These are phyloP conservation scores for Pholiota molesta DNA, from an alignment of 768 basidiomycete species.

Conservation along the genomic window DNA sequence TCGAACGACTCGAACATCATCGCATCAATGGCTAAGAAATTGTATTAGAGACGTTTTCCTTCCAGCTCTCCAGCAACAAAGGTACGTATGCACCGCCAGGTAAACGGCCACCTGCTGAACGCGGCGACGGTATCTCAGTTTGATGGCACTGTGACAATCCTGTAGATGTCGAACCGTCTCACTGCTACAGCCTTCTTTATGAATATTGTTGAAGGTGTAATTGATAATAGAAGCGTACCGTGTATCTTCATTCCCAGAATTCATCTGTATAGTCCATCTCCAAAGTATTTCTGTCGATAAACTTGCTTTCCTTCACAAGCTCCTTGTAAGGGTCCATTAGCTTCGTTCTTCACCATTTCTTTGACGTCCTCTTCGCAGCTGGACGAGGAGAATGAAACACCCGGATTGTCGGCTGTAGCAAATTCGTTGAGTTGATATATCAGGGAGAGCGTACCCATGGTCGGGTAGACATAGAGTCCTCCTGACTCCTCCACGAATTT, in stretches of 20 bases:
- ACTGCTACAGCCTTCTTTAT: conserved; percentile 45
- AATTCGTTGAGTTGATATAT: conserved; percentile 87
- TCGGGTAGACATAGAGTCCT: conserved; percentile 96
- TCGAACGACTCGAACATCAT: conserved; percentile 92
- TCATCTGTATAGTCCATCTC: conserved; percentile 98
- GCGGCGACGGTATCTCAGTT: conserved; percentile 75
- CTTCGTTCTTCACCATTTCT: conserved; percentile 84
- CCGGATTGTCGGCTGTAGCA: conserved; percentile 63
- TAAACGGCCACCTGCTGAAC: conserved; percentile 67
- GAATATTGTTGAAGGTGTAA: conserved; percentile 1
- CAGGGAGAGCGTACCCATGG: conserved; percentile 89
- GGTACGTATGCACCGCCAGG: conserved; percentile 97
- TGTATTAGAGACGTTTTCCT: conserved; percentile 43
- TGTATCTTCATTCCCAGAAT: conserved; percentile 98
- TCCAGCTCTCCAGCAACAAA: conserved; percentile 91
- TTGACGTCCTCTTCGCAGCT: conserved; percentile 64
- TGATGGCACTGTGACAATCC: conserved; percentile 69
- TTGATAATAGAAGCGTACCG: conserved; percentile 49
- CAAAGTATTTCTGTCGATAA: conserved; percentile 87
- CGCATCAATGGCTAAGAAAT: conserved; percentile 78
- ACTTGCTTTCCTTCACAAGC: conserved; percentile 92
- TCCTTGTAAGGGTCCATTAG: conserved; percentile 94
- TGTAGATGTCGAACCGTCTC: conserved; percentile 72
- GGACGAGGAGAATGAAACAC: conserved; percentile 52
- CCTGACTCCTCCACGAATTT: no score